phyloP scores from a whole-genome alignment of 345 rosid genomes.

The Combretum micranthum region DNA sequence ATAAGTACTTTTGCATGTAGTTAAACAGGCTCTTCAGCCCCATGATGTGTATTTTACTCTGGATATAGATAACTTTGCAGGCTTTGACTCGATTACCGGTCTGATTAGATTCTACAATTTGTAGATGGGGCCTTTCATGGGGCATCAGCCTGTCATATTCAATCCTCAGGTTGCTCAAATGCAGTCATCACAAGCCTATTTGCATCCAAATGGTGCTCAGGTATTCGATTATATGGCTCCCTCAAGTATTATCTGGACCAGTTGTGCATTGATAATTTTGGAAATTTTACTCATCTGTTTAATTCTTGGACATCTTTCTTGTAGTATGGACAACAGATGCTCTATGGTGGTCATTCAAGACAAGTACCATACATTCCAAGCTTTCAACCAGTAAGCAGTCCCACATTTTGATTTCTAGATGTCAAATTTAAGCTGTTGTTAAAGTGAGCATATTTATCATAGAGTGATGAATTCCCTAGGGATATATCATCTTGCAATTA shows the following conservation, averaged over 20 bases:
- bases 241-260: too few relatives aligned
- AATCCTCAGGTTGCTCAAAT: constrained; percentile 46
- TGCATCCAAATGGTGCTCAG: constrained; percentile 73
- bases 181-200: constrained; percentile 58
- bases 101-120: constrained; percentile 2
- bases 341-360: constrained; percentile 48
- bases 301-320: constrained; percentile 10
- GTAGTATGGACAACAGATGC: constrained; percentile 67
- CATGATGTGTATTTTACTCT: too few relatives aligned
- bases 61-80: too few relatives aligned
- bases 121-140: constrained; percentile 62
- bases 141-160: constrained; percentile 67
- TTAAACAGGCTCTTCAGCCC: too few relatives aligned
- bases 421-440: background rate
- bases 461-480: background rate
- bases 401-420: background rate
- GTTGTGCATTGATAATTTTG: background rate
- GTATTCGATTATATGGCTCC: constrained; percentile 19
- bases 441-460: background rate
- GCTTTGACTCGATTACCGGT: too few relatives aligned
- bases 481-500: too few relatives aligned
- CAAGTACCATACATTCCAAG: constrained; percentile 52
- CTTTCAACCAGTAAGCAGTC: constrained; percentile 61
- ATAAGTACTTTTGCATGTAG: too few relatives aligned
- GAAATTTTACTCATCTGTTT: background rate